Conservation (phyloP, 345 rosid genomes). For the Rhodomyrtus tomentosa region DNA sequence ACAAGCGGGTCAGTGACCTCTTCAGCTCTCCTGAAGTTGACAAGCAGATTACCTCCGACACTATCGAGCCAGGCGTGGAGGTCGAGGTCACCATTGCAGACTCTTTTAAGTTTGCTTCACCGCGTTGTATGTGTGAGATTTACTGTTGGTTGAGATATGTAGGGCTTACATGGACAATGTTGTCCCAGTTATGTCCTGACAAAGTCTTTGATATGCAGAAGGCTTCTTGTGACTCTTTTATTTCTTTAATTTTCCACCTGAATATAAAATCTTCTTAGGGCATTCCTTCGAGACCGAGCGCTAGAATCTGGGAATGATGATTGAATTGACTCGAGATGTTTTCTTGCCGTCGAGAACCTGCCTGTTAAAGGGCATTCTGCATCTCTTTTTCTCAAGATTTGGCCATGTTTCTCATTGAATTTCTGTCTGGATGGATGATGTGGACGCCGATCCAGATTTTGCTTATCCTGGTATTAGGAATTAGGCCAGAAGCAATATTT, state of each 20-base stretch:
- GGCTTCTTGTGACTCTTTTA: neutral
- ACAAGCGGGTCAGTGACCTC: constrained; percentile 9
- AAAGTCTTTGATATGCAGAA: neutral
- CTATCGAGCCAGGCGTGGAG: constrained; percentile 6
- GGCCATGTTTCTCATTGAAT: neutral
- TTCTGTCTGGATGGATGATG: neutral
- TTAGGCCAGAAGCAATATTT: neutral
- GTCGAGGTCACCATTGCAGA: constrained; percentile 11
- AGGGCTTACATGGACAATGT: neutral
- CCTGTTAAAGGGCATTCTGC: neutral
- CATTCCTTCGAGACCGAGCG: neutral
- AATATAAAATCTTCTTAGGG: neutral
- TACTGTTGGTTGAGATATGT: neutral
- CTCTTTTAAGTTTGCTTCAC: neutral
- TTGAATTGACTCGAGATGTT: neutral
- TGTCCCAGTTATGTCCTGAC: neutral
- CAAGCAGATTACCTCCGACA: constrained; percentile 9
- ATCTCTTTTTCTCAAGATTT: neutral
- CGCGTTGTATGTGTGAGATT: neutral
- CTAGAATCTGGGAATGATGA: neutral
- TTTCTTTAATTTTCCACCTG: neutral
- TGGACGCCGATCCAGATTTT: neutral
- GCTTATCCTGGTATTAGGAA: neutral
- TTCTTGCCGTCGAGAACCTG: neutral
- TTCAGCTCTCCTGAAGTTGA: constrained; percentile 9